These are phyloP conservation scores for Gynandropsis gynandra DNA, from an alignment of 345 rosid species.

Conservation along the genomic window DNA sequence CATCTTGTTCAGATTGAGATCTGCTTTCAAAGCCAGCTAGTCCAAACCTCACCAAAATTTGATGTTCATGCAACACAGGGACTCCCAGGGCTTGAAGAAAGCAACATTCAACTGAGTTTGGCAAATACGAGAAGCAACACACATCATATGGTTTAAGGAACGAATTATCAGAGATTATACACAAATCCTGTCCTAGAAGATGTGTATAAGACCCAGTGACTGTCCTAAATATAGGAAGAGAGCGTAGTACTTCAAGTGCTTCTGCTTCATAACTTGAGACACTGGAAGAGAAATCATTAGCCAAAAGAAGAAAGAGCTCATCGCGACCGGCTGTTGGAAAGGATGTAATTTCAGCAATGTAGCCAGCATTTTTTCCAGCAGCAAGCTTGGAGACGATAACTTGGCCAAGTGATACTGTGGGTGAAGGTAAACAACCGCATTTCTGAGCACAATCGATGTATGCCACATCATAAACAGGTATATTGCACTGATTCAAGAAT, in stretches of 20 bases:
- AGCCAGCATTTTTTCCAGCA: constrained; percentile 66
- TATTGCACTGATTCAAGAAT: constrained; percentile 73
- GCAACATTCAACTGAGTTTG: constrained; percentile 55
- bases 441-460: constrained; percentile 67
- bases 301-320: constrained; percentile 71
- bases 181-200: constrained; percentile 52
- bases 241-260: constrained; percentile 65
- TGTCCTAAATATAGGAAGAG: constrained; percentile 79
- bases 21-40: constrained; percentile 71
- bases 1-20: constrained; percentile 66
- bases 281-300: constrained; percentile 55
- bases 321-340: constrained; percentile 53
- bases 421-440: constrained; percentile 59
- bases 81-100: constrained; percentile 78
- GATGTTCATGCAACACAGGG: constrained; percentile 67
- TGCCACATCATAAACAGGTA: constrained; percentile 66
- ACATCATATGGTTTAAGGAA: constrained; percentile 72
- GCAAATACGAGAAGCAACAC: constrained; percentile 53
- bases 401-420: constrained; percentile 68
- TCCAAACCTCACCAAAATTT: constrained; percentile 77
- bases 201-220: constrained; percentile 54
- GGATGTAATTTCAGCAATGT: constrained; percentile 52
- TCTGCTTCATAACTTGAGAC: constrained; percentile 51
- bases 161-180: constrained; percentile 70
- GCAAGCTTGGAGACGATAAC: constrained; percentile 81